Conservation (phyloP, 176 grass and related monocot genomes). For the Hordeum marinum region DNA sequence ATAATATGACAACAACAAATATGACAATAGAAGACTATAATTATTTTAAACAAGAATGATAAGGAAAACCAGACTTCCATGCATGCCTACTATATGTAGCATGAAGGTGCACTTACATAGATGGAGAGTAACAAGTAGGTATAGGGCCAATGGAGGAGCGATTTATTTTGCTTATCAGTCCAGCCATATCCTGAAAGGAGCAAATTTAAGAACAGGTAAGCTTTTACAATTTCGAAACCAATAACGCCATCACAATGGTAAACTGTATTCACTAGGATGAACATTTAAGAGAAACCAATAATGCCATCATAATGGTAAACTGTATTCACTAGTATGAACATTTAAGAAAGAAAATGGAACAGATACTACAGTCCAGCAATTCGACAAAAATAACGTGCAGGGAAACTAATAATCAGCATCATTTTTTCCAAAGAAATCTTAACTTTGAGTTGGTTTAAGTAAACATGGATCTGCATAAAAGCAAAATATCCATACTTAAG, state of each 20-base stretch:
- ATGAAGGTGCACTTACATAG: constrained; percentile 58
- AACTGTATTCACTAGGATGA: not conserved
- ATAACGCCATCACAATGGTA: constrained; percentile 9
- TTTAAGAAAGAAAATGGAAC: not conserved
- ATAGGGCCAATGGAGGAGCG: constrained; percentile 92
- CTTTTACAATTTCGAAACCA: not conserved
- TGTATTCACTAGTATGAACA: not conserved
- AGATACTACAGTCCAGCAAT: not conserved
- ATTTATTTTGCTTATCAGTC: constrained; percentile 99
- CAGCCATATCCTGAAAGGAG: constrained; percentile 93
- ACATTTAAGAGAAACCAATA: not conserved
- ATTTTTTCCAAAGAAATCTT: constrained; percentile 6
- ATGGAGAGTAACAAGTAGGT: constrained; percentile 82
- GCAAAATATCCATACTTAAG: constrained; percentile 17
- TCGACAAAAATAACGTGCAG: not conserved
- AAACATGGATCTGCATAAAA: not conserved
- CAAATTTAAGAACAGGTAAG: constrained; percentile 1
- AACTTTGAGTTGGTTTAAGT: not conserved
- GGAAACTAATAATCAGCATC: not conserved
- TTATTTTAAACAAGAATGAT: not conserved
- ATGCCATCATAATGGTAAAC: not conserved
- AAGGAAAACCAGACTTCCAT: not conserved
- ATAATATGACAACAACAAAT: not conserved
- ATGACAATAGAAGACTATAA: not conserved
- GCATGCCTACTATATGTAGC: constrained; percentile 9